These are phyloP conservation scores for Friedmanniomyces simplex DNA, from an alignment of 495 filamentous ascomycete genomes.

Conservation along the genomic window DNA sequence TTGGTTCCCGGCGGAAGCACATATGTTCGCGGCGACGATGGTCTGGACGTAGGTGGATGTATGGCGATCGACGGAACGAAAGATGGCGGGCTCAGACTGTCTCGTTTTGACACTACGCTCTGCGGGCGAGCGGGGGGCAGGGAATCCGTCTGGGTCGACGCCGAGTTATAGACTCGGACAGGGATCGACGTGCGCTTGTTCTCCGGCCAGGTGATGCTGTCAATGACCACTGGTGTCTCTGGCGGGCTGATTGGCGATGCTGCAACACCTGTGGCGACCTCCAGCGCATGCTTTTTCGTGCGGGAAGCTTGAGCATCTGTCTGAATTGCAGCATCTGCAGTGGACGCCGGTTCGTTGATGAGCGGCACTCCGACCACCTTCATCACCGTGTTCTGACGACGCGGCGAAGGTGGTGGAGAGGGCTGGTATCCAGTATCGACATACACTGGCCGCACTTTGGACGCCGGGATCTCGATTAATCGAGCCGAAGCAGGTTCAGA, in stretches of 20 bases:
- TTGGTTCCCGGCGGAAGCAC: constrained; percentile 57
- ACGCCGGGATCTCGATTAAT: not conserved
- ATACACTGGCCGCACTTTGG: constrained; percentile 35
- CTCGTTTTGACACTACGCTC: constrained; percentile 3
- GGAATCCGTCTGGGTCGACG: constrained; percentile 67
- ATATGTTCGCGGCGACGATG: constrained; percentile 49
- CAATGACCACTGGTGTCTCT: constrained; percentile 49
- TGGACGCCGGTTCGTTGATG: constrained; percentile 3
- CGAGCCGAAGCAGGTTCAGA: not conserved
- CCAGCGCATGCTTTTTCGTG: not conserved
- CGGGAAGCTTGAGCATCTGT: not conserved
- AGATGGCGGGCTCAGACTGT: constrained; percentile 30
- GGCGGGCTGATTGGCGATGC: constrained; percentile 44
- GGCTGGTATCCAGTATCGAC: constrained; percentile 69
- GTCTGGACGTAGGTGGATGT: constrained; percentile 53
- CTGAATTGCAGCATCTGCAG: not conserved
- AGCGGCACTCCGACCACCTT: not conserved
- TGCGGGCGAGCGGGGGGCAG: constrained; percentile 20
- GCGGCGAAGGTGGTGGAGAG: constrained; percentile 68
- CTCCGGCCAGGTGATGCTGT: constrained; percentile 7
- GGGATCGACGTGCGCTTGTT: not conserved
- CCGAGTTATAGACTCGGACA: constrained; percentile 27
- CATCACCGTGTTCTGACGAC: not conserved
- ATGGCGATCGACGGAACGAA: constrained; percentile 55
- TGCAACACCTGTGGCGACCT: not conserved